Evolutionary conservation across 768 basidiomycete genomes (phyloP).

Genomic region (Leccinum disarticulatum): DNA sequence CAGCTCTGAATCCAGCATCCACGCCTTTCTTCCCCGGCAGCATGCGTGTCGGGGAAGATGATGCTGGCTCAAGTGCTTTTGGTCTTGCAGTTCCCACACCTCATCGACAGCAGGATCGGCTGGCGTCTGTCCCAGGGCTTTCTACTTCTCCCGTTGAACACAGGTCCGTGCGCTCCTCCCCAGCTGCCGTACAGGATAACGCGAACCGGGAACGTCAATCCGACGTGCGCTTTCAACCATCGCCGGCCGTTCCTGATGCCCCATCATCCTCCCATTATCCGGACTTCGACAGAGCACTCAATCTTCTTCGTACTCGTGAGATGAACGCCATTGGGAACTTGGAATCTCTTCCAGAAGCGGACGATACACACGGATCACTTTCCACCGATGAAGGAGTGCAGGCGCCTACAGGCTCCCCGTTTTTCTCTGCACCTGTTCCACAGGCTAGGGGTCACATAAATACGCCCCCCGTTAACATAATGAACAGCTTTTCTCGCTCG

Average conservation of each 20-base stretch:
- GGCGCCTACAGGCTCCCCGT: constrained; percentile 32
- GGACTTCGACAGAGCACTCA: constrained; percentile 46
- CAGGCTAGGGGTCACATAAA: constrained; percentile 39
- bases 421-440: constrained; percentile 40
- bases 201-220: constrained; percentile 20
- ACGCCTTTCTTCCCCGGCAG: constrained; percentile 80
- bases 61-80: constrained; percentile 40
- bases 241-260: constrained; percentile 39
- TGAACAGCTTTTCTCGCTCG: constrained; percentile 35
- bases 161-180: constrained; percentile 68
- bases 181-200: constrained; percentile 53
- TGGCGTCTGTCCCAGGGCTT: constrained; percentile 52
- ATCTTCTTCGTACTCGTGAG: constrained; percentile 46
- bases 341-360: constrained; percentile 55
- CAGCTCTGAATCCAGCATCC: constrained; percentile 76
- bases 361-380: constrained; percentile 45
- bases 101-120: constrained; percentile 40
- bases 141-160: constrained; percentile 64
- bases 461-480: constrained; percentile 48
- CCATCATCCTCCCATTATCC: constrained; percentile 49
- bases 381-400: constrained; percentile 27
- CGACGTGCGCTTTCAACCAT: constrained; percentile 36
- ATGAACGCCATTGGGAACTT: constrained; percentile 48
- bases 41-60: constrained; percentile 57
- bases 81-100: constrained; percentile 47